Evolutionary conservation across 2,329 filamentous ascomycete genomes (phyloP).

Genomic region (Clarireedia sp.): DNA sequence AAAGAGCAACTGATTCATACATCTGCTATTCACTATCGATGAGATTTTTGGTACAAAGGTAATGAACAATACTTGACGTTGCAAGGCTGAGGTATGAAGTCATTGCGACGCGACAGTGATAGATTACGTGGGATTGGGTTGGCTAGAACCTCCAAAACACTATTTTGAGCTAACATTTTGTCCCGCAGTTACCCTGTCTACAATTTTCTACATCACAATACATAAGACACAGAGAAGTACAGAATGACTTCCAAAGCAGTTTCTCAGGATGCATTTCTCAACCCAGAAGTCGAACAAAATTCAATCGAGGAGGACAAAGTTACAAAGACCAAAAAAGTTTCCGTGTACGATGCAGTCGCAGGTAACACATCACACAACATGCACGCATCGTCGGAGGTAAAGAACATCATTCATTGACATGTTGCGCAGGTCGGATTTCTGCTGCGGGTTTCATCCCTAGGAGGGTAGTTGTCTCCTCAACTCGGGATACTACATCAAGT

Average conservation of each 20-base stretch:
- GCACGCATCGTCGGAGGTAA: background rate
- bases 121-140: background rate
- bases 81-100: background rate
- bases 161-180: background rate
- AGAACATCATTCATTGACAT: slow-evolving; percentile 1
- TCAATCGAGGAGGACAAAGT: slow-evolving; percentile 13
- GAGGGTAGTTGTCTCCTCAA: slow-evolving; percentile 19
- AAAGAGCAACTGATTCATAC: slow-evolving; percentile 71
- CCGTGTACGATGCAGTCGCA: slow-evolving; percentile 66
- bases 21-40: slow-evolving; percentile 32
- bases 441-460: slow-evolving; percentile 35
- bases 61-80: background rate
- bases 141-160: background rate
- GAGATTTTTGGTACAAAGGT: background rate
- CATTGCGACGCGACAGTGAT: background rate
- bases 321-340: slow-evolving; percentile 35
- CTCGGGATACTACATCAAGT: slow-evolving; percentile 26
- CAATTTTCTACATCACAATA: background rate
- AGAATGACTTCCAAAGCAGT: slow-evolving; percentile 23
- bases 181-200: background rate
- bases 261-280: slow-evolving; percentile 16
- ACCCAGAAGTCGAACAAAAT: slow-evolving; percentile 10
- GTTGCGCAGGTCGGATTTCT: slow-evolving; percentile 33
- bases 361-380: slow-evolving; percentile 35
- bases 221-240: background rate